phyloP scores from a whole-genome alignment of 2,329 filamentous ascomycete genomes.

The Penicillium hesseltinei region DNA sequence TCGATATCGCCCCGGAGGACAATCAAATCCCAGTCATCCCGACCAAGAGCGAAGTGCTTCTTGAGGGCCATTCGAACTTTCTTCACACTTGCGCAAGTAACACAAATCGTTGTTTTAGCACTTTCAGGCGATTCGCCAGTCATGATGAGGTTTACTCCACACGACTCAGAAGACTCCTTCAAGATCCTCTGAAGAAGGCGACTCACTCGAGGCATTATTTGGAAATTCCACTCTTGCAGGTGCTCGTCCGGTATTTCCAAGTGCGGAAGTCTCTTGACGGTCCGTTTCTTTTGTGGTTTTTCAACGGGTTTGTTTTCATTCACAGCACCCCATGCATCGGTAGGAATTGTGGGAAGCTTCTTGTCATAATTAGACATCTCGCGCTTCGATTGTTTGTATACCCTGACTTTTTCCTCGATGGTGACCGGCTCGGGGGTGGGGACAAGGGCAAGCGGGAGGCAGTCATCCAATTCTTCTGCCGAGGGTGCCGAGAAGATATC shows the following conservation, averaged over 20 bases:
- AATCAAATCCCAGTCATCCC: slow-evolving; percentile 57
- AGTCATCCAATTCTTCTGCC: slow-evolving; percentile 43
- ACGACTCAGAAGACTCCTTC: slow-evolving; percentile 59
- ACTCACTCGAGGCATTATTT: slow-evolving; percentile 57
- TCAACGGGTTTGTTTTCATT: slow-evolving; percentile 31
- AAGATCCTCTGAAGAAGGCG: slow-evolving; percentile 59
- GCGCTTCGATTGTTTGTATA: slow-evolving; percentile 14
- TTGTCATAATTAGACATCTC: slow-evolving; percentile 19
- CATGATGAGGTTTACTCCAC: slow-evolving; percentile 60
- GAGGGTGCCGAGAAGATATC: slow-evolving; percentile 43
- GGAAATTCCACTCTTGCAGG: slow-evolving; percentile 58
- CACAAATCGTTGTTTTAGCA: slow-evolving; percentile 61
- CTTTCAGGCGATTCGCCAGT: slow-evolving; percentile 58
- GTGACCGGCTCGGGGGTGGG: slow-evolving; percentile 32
- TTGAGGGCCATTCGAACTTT: slow-evolving; percentile 59
- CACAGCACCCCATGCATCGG: slow-evolving; percentile 14
- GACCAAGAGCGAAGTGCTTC: slow-evolving; percentile 57
- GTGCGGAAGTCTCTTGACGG: slow-evolving; percentile 46
- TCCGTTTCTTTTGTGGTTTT: slow-evolving; percentile 38
- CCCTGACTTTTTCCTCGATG: slow-evolving; percentile 19
- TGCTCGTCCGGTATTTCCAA: slow-evolving; percentile 56
- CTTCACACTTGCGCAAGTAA: slow-evolving; percentile 59
- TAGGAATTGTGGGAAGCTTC: slow-evolving; percentile 18
- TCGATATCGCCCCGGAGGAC: slow-evolving; percentile 60
- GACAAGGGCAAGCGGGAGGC: slow-evolving; percentile 41